These are phyloP conservation scores for Cutaneotrichosporon cutaneum DNA, from an alignment of 1,284 basidiomycete genomes.

Conservation along the genomic window DNA sequence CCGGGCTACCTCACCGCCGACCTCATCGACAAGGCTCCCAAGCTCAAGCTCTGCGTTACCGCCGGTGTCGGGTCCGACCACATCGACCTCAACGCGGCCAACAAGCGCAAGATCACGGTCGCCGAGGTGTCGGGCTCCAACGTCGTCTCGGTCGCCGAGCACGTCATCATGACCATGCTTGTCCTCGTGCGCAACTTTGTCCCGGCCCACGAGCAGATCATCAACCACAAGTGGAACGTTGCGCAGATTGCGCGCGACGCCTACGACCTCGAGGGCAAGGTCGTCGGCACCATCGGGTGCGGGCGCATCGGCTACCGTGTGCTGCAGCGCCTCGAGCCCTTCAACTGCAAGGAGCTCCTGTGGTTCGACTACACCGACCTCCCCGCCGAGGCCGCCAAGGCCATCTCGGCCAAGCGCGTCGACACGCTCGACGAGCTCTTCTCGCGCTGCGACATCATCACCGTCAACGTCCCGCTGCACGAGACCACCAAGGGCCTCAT, in stretches of 20 bases:
- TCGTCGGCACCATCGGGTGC: slow-evolving; percentile 82
- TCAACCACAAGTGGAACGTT: slow-evolving; percentile 80
- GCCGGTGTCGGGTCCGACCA: slow-evolving; percentile 91
- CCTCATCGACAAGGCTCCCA: slow-evolving; percentile 74
- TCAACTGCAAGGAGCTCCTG: slow-evolving; percentile 85
- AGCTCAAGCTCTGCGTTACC: slow-evolving; percentile 88
- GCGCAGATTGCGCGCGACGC: slow-evolving; percentile 75
- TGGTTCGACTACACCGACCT: slow-evolving; percentile 90
- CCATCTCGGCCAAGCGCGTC: slow-evolving; percentile 72
- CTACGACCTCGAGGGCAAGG: slow-evolving; percentile 87
- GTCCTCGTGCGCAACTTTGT: slow-evolving; percentile 79
- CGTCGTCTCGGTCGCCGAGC: slow-evolving; percentile 85
- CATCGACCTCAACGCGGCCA: slow-evolving; percentile 85
- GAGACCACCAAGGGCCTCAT: slow-evolving; percentile 79
- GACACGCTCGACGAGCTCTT: slow-evolving; percentile 88
- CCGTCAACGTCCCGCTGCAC: slow-evolving; percentile 80
- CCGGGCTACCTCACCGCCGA: slow-evolving; percentile 84
- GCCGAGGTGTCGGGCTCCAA: slow-evolving; percentile 80
- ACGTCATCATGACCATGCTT: slow-evolving; percentile 70
- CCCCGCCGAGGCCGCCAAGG: slow-evolving; percentile 69
- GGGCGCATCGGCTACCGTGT: slow-evolving; percentile 87
- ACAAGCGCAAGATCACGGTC: slow-evolving; percentile 77
- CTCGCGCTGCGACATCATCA: slow-evolving; percentile 57
- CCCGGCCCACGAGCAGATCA: slow-evolving; percentile 66
- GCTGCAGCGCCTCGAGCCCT: slow-evolving; percentile 79